Evolutionary conservation across 2,329 filamentous ascomycete species (phyloP), one percentile per base, ranked within the genome.

Genomic region (Westerdykella ornata): DNA sequence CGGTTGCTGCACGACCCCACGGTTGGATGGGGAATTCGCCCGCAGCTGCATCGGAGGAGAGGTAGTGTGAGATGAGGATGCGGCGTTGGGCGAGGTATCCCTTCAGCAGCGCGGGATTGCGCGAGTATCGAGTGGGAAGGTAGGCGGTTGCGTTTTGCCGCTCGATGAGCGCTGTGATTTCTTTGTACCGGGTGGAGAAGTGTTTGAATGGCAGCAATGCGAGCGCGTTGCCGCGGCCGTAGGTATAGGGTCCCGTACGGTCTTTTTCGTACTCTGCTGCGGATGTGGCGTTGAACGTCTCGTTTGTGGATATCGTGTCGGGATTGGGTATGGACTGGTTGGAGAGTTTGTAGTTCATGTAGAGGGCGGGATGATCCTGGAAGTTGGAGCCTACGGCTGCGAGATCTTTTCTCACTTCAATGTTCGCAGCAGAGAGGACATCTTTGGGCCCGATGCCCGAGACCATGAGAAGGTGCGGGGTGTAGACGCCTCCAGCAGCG

Each of bases 401-500:
- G 4, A 52, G 41, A 22, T 57, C 42, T 17, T 47, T 45, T 19
- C 47, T 52, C 5, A 54, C 41, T 1, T 26, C 14, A 14, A 56
- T 38, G 11, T 41, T 37, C 11, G 48, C 47, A 28, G 47, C 53
- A 15, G 32, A 35, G n/a, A 56, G 44, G 16, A 54, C 44, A 15
- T 48, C 38, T n/a, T 44, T 45, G 0, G 53, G 53, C 1, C 54
- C 56, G 14, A 59, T 45, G 7, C 56, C 52, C 33, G 46, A 51
- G 8, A 48, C 44, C 42, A 52, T 45, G 16, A 54, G 7, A 81
- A 68, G 11, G 81, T 60, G 56, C 76, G 76, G 1, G 76, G 80
- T 1, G 75, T 78, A 50, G 74, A 70, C 22, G 80, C 40, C 64
- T 18, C 68, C 72, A 1, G 80, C 80, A 1, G 76, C 76, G 1